phyloP scores from a whole-genome alignment of 176 grass and related monocot genomes.

The Eragrostis curvula region DNA sequence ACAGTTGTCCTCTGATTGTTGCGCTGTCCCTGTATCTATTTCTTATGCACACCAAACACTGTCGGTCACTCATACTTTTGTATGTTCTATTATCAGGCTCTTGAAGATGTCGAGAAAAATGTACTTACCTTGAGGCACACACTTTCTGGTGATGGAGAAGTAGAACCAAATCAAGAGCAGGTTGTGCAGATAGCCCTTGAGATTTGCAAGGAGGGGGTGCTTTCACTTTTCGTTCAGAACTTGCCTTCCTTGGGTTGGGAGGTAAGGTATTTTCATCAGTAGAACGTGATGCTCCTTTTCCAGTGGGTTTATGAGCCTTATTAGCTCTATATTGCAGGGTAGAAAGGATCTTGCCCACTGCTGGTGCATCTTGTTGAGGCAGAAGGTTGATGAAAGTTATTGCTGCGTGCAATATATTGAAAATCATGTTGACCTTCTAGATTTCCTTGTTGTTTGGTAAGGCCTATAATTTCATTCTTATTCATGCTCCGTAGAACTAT shows the following conservation, averaged over 20 bases:
- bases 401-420: conserved; percentile 90
- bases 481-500: neutral
- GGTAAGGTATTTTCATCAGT: conserved; percentile 55
- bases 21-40: neutral
- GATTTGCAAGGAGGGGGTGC: conserved; percentile 86
- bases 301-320: conserved; percentile 10
- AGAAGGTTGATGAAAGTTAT: conserved; percentile 73
- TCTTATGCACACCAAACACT: neutral
- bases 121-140: conserved; percentile 68
- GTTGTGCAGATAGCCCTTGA: conserved; percentile 84
- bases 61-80: conserved; percentile 26
- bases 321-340: conserved; percentile 59
- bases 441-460: conserved; percentile 99
- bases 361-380: conserved; percentile 93
- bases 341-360: conserved; percentile 94
- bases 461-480: conserved; percentile 22
- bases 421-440: conserved; percentile 91
- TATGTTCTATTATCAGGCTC: conserved; percentile 57
- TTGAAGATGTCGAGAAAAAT: conserved; percentile 93
- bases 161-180: conserved; percentile 89
- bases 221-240: conserved; percentile 91
- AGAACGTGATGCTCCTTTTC: conserved; percentile 15
- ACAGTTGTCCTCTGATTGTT: neutral
- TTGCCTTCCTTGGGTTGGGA: conserved; percentile 94
- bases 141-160: conserved; percentile 88